Base-by-base conservation (phyloP, 2,329 filamentous ascomycete genomes). In the Cercospora sp. region DNA sequence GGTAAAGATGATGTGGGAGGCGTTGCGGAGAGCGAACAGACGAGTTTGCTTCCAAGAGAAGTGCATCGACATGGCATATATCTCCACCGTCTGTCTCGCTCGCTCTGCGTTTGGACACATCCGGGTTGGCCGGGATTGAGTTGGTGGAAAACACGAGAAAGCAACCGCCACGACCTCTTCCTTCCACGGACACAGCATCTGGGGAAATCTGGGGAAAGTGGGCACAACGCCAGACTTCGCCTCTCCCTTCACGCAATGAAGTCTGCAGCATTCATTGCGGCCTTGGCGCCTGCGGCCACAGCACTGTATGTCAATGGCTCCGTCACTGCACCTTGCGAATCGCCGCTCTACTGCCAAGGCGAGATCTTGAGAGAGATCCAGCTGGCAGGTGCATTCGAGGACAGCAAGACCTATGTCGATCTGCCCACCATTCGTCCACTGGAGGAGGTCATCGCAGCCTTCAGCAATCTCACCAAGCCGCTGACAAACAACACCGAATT, bases 401-500 rank as follows among this genome's bases (percentile, higher is more conserved):
- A 91, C 79, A 90, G 88, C 68, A 91, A 91, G 82, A 90, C 88
- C 0, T 91, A 90, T 75, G 89, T 91, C 53, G 89, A 91, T 69
- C 77, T 80, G 68, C 89, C 89, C 0, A 90, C 88, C 2, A 85
- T 83, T 48, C 84, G 81, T 51, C 84, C 88, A 0, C 76, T 90
- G 18, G 79, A 86, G 28, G 84, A 90, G 69, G 88, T 91, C 36
- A 80, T 89, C 59, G 83, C 82, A 3, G 88, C 88, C 1, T 91
- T 89, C 73, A 80, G 84, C 67, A 82, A 85, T 59, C 83, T 91
- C 7, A 75, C 81, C 12, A 87, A 87, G 75, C 89, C 89, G 4
- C 79, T 91, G 33, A 81, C 78, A 71, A 91, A 91, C 78, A 86
- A 89, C 74, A 86, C 87, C 6, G 87, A 84, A 42, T 83, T 91